phyloP scores from a whole-genome alignment of 1,284 basidiomycete genomes.

The Cystobasidium pallidum region DNA sequence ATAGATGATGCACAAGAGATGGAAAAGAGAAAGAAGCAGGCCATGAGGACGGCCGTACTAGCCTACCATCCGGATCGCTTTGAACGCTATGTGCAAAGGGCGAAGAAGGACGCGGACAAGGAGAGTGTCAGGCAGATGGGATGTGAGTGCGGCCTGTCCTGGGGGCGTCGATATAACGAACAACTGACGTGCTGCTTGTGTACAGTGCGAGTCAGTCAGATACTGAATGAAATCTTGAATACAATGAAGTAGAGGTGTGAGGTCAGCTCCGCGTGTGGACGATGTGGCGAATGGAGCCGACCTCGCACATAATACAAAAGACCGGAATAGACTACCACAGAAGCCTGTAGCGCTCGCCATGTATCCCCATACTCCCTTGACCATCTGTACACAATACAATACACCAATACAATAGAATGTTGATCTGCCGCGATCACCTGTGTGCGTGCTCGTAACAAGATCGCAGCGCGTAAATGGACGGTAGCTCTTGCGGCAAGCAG shows the following conservation, averaged over 20 bases:
- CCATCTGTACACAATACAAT: no score
- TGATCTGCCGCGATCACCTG: background rate
- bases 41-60: slow-evolving; percentile 43
- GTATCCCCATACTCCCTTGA: background rate
- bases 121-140: slow-evolving; percentile 41
- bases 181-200: background rate
- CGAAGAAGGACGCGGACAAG: slow-evolving; percentile 31
- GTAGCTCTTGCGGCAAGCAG: background rate
- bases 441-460: slow-evolving; percentile 6
- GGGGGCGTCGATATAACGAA: no score
- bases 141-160: slow-evolving; percentile 9
- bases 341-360: background rate
- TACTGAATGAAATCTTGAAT: slow-evolving; percentile 40
- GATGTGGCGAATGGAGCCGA: background rate
- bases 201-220: slow-evolving; percentile 38
- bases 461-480: slow-evolving; percentile 9
- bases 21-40: slow-evolving; percentile 39
- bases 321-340: no score
- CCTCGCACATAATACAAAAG: no score
- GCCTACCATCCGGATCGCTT: slow-evolving; percentile 47
- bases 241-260: slow-evolving; percentile 9
- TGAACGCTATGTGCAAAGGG: slow-evolving; percentile 41
- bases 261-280: background rate
- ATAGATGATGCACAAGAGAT: slow-evolving; percentile 17
- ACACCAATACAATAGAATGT: no score